These are phyloP conservation scores for Stephania yunnanensis DNA, from an alignment of 164 flowering plant genomes.

Conservation along the genomic window DNA sequence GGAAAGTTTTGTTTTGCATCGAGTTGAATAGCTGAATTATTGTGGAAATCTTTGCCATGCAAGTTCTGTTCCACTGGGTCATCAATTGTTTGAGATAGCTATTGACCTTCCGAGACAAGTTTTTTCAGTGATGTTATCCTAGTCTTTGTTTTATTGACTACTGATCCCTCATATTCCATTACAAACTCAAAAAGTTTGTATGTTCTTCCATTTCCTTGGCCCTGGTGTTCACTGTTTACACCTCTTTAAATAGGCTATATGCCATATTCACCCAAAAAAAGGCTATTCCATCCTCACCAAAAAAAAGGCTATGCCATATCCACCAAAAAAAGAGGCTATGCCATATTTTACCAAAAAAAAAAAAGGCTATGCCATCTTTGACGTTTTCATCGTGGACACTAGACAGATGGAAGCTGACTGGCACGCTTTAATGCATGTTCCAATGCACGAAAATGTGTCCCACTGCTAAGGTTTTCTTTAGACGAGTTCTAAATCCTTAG, in stretches of 20 bases:
- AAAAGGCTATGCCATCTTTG: background rate
- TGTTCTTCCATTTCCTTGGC: background rate
- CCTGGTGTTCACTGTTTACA: background rate
- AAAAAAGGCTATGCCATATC: background rate
- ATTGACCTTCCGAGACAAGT: constrained; percentile 13
- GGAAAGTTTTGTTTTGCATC: constrained; percentile 62
- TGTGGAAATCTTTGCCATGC: constrained; percentile 35
- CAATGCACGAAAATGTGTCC: background rate
- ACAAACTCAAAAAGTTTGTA: constrained; percentile 8
- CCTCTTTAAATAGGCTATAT: background rate
- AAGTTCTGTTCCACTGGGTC: constrained; percentile 22
- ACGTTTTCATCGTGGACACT: background rate
- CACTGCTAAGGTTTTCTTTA: background rate
- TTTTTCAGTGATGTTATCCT: background rate
- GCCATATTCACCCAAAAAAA: background rate
- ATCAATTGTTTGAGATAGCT: constrained; percentile 28
- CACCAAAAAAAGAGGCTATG: background rate
- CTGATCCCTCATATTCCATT: background rate
- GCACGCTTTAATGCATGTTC: background rate
- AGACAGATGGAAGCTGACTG: background rate
- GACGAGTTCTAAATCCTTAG: background rate
- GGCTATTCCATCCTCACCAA: no score
- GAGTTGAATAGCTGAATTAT: constrained; percentile 44
- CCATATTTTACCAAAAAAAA: no score
- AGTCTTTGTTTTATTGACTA: background rate